phyloP scores from a whole-genome alignment of 345 rosid species.

The Syzygium aqueum region DNA sequence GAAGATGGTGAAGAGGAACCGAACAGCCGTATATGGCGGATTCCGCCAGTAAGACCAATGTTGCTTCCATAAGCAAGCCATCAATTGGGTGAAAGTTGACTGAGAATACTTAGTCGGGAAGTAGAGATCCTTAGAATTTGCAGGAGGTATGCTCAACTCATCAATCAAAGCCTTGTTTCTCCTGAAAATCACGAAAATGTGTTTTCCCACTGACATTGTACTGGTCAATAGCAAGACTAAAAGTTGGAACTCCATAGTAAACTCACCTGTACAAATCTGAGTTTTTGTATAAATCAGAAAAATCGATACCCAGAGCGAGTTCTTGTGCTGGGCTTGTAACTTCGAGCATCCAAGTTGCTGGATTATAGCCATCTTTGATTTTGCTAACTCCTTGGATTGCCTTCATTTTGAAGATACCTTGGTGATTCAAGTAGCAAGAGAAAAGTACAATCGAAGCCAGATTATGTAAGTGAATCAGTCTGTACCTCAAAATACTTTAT shows the following conservation, averaged over 20 bases:
- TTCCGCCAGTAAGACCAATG: no score
- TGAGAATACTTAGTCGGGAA: constrained; percentile 20
- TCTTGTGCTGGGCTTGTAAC: constrained; percentile 30
- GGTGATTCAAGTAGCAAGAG: neutral
- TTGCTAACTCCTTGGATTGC: constrained; percentile 24
- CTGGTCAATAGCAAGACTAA: neutral
- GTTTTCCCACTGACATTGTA: neutral
- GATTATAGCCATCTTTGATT: constrained; percentile 40
- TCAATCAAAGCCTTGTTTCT: constrained; percentile 35
- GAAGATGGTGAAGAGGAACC: no score
- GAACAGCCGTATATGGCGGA: no score
- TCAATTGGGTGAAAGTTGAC: constrained; percentile 18
- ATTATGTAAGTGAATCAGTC: no score
- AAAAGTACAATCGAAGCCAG: no score
- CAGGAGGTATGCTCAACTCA: constrained; percentile 22
- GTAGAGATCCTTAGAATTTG: constrained; percentile 22
- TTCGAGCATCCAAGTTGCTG: constrained; percentile 67
- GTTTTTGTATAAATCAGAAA: constrained; percentile 22
- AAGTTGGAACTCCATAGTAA: neutral
- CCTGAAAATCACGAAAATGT: constrained; percentile 18
- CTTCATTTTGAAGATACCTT: neutral
- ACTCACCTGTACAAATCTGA: constrained; percentile 29
- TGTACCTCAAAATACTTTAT: no score
- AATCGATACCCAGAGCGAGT: constrained; percentile 21
- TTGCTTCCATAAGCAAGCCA: constrained; percentile 47